Percentiles rank a stretch among this genome's conserved stretches.
These are phyloP conservation scores for Penicillium sp. DNA, from an alignment of 2,329 filamentous ascomycete genomes.

Conservation along the genomic window DNA sequence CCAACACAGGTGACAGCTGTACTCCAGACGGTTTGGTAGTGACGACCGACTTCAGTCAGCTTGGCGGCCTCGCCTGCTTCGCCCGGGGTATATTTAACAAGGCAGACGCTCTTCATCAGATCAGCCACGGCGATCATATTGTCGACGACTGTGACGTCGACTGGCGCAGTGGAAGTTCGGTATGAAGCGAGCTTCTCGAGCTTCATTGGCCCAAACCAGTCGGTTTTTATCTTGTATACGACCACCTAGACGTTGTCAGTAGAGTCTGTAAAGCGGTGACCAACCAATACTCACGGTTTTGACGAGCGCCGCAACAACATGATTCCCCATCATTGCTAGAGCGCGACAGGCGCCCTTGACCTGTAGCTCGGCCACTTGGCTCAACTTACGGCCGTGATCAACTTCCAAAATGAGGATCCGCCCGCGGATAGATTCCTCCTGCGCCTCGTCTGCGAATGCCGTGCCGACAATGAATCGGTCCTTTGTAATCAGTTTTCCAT, in stretches of 20 bases:
- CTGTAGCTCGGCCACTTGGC: constrained; percentile 63
- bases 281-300: constrained; percentile 63
- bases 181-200: constrained; percentile 72
- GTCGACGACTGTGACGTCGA: constrained; percentile 71
- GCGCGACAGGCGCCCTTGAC: constrained; percentile 79
- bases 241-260: constrained; percentile 48
- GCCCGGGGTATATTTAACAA: constrained; percentile 67
- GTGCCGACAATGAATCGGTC: constrained; percentile 93
- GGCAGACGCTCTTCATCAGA: constrained; percentile 84
- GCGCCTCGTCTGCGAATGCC: constrained; percentile 65
- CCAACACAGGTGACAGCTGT: constrained; percentile 73
- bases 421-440: constrained; percentile 58
- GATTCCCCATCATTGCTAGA: constrained; percentile 68
- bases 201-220: constrained; percentile 39
- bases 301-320: constrained; percentile 80
- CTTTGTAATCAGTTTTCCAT: constrained; percentile 48
- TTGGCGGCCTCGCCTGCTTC: constrained; percentile 56
- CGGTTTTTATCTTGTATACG: constrained; percentile 51
- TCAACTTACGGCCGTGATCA: constrained; percentile 64
- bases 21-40: constrained; percentile 77
- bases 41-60: constrained; percentile 70
- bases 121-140: constrained; percentile 80
- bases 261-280: background rate
- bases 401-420: constrained; percentile 83
- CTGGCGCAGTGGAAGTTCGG: constrained; percentile 76